Conservation (phyloP, 768 basidiomycete species). For the Trichaptum fuscoviolaceum region DNA sequence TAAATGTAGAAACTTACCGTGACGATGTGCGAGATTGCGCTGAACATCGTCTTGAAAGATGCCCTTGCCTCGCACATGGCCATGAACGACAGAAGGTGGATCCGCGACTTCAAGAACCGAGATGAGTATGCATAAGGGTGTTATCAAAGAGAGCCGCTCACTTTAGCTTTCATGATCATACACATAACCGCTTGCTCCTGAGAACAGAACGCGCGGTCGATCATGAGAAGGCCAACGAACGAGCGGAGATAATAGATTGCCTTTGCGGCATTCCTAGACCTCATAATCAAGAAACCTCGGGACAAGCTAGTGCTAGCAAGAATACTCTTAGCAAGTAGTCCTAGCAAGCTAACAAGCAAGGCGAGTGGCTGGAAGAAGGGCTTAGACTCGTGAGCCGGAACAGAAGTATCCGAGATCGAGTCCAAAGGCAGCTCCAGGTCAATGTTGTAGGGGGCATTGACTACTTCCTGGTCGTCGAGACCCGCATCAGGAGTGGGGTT, state of each 20-base stretch:
- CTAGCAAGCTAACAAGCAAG: background rate
- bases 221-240: background rate
- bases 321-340: background rate
- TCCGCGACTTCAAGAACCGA: background rate
- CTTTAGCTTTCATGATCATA: background rate
- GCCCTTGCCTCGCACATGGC: background rate
- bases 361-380: background rate
- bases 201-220: background rate
- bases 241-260: background rate
- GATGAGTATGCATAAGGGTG: background rate
- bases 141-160: background rate
- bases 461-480: background rate
- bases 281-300: background rate
- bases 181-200: background rate
- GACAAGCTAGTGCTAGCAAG: background rate
- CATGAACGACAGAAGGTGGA: background rate
- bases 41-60: background rate
- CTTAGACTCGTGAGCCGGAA: background rate
- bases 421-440: background rate
- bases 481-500: background rate
- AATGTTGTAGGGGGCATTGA: background rate
- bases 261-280: background rate
- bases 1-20: background rate
- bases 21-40: background rate
- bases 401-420: background rate